Conservation (phyloP, 768 basidiomycete genomes). For the Pholiota microspora region DNA sequence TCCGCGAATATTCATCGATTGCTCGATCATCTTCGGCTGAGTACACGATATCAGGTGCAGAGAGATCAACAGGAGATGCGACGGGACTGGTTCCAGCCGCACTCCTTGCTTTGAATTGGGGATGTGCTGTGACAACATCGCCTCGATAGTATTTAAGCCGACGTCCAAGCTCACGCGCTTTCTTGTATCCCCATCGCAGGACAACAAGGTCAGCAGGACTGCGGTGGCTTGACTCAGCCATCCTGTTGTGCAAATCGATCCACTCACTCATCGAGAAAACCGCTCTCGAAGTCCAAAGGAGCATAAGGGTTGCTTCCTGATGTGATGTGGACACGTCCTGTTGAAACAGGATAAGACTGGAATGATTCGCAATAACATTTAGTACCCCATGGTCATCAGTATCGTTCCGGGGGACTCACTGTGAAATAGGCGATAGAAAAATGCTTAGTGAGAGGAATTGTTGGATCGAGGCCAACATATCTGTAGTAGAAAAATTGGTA, state of each 20-base stretch:
- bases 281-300: neutral
- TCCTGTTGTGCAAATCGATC: too few relatives aligned
- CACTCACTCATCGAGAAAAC: neutral
- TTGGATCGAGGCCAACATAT: neutral
- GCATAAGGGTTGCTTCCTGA: conserved; percentile 1
- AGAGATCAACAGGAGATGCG: conserved; percentile 21
- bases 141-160: conserved; percentile 44
- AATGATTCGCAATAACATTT: neutral
- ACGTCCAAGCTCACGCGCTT: conserved; percentile 46
- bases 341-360: neutral
- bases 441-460: neutral
- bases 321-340: neutral
- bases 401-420: neutral
- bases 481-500: neutral
- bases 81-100: conserved; percentile 28
- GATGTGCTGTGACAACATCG: conserved; percentile 17
- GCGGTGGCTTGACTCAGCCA: too few relatives aligned
- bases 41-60: conserved; percentile 34
- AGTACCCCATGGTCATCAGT: too few relatives aligned
- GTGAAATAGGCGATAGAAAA: neutral
- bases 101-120: conserved; percentile 30
- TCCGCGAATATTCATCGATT: conserved; percentile 31
- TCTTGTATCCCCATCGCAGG: conserved; percentile 51
- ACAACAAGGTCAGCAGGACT: conserved; percentile 41
- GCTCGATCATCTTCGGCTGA: conserved; percentile 35